Percentiles rank a stretch among this genome's conserved stretches.
These are phyloP conservation scores for Yarrowia keelungensis DNA, from an alignment of 805 yeast genomes.

Conservation along the genomic window DNA sequence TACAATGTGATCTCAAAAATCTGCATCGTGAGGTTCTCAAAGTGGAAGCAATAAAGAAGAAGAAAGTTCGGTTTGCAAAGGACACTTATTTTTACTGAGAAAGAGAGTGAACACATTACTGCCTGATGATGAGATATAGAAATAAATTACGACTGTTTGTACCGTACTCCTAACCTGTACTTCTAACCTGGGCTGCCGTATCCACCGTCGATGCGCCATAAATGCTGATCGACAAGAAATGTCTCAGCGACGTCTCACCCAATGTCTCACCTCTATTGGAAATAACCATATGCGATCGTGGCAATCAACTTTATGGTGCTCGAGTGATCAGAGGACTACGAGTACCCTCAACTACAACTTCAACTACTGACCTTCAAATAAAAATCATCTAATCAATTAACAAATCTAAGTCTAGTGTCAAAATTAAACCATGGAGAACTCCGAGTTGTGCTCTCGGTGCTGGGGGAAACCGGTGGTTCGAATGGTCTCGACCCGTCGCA, in stretches of 20 bases:
- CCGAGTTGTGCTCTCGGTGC: constrained; percentile 10
- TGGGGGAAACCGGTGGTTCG: constrained; percentile 33
- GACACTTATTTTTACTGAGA: constrained; percentile 10
- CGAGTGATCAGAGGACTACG: neutral
- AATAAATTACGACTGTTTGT: neutral
- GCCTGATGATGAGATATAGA: neutral
- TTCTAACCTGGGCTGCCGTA: neutral
- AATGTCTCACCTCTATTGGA: constrained; percentile 1
- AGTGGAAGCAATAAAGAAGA: constrained; percentile 11
- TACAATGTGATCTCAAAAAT: neutral
- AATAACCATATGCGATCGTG: neutral
- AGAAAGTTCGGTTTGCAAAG: constrained; percentile 19
- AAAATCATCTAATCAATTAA: constrained; percentile 20
- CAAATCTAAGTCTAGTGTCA: constrained; percentile 2
- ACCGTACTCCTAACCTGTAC: neutral
- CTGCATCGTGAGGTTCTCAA: constrained; percentile 3
- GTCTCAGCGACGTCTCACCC: constrained; percentile 2
- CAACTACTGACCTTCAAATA: neutral
- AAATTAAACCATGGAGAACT: constrained; percentile 27
- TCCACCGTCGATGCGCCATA: too few species aligned
- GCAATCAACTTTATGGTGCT: neutral
- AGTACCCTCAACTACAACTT: too few species aligned
- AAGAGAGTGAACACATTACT: neutral
- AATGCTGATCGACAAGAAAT: neutral
- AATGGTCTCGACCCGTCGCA: constrained; percentile 37